phyloP scores from a whole-genome alignment of 805 yeast genomes.

The Pichia kluyveri region DNA sequence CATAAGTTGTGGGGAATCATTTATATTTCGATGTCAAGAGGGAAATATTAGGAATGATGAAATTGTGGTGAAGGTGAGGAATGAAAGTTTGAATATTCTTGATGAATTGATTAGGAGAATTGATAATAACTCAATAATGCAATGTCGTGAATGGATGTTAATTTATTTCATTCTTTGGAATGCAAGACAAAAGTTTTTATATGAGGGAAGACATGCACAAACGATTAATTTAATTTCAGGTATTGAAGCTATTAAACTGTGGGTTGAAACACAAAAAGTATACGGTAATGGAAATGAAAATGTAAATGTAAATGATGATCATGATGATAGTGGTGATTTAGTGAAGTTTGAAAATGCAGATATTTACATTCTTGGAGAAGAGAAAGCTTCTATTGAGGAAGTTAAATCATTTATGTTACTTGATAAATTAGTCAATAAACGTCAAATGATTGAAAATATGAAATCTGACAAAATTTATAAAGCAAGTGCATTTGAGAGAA shows the following conservation, averaged over 20 bases:
- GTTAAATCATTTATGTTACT: slow-evolving; percentile 1
- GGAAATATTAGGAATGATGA: slow-evolving; percentile 10
- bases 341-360: background rate
- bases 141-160: slow-evolving; percentile 32
- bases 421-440: slow-evolving; percentile 3
- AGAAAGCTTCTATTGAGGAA: background rate
- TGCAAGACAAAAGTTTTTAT: slow-evolving; percentile 28
- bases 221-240: slow-evolving; percentile 30
- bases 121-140: slow-evolving; percentile 18
- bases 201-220: slow-evolving; percentile 21
- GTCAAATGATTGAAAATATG: background rate
- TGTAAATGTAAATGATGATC: background rate
- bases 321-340: background rate
- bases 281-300: too few relatives aligned
- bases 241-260: slow-evolving; percentile 27
- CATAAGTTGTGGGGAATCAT: slow-evolving; percentile 34
- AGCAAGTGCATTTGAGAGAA: slow-evolving; percentile 21
- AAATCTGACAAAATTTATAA: background rate
- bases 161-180: slow-evolving; percentile 33
- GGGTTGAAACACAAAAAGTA: slow-evolving; percentile 13
- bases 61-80: slow-evolving; percentile 15
- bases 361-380: background rate
- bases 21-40: slow-evolving; percentile 13
- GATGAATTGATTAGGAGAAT: slow-evolving; percentile 17
- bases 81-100: slow-evolving; percentile 1